Evolutionary conservation across 2,329 filamentous ascomycete species (phyloP), one percentile per base, ranked within the genome.

Genomic region (Neofusicoccum umdonicola): DNA sequence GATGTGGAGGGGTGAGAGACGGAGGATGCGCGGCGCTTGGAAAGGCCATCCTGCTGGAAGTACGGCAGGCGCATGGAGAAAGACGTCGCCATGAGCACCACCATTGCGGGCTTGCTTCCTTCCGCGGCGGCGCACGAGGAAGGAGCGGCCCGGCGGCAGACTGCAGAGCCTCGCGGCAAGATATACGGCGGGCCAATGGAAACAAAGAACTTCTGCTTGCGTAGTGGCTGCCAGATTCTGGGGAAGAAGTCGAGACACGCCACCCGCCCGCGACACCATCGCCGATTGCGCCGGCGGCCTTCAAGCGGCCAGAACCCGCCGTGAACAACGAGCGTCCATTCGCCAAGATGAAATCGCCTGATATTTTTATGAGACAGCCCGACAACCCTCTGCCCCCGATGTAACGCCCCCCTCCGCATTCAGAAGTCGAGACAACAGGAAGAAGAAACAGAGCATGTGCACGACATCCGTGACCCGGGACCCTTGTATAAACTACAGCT

Each of bases 401-500:
- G 17, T 52, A 62, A 50, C 60, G 48, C 45, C 60, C 9, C 9
- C 45, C 17, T 62, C 34, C 45, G 62, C 51, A 41, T 48, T 39
- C 51, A 48, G 51, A n/a, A 51, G 45, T 62, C 7, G 31, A 58
- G 17, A 64, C 50, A 47, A 31, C 35, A 39, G n/a, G 15, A 56
- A 39, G 51, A 58, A 34, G 62, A 17, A 47, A 54, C 58, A 56
- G 50, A 44, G 48, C 48, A 54, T 52, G 41, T 63, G 50, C 62
- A 64, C 62, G 39, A 45, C 19, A 51, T 31, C 27, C 61, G 61
- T 48, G 41, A 45, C 50, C 62, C 35, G 42, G 41, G 27, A 65
- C 45, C 63, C 44, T 48, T 60, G 56, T 61, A 52, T 48, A 42
- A 61, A 61, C 47, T 61, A 61, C 45, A 60, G 48, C 61, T 57